Percentiles rank a stretch among this genome's conserved stretches.
Evolutionary conservation across 2,329 filamentous ascomycete genomes (phyloP).

Genomic region (Xylogone sp.): DNA sequence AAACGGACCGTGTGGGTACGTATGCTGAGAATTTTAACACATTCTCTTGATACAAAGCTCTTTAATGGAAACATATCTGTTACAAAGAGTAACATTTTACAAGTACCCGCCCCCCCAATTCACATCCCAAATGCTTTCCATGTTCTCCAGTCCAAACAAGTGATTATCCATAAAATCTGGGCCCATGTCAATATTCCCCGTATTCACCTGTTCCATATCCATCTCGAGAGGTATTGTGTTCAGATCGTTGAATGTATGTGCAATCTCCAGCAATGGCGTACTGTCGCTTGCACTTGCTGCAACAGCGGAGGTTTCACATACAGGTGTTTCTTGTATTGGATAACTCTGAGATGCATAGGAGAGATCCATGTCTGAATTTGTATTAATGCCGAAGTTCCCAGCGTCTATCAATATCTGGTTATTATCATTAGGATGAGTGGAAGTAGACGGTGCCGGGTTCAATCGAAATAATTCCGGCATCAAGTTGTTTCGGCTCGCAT

Average conservation of each 20-base stretch:
- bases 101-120: background rate
- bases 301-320: no score
- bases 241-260: background rate
- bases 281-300: background rate
- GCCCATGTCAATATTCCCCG: background rate
- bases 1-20: no score
- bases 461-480: slow-evolving; percentile 2
- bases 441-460: background rate
- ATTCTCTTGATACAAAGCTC: no score
- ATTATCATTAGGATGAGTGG: background rate
- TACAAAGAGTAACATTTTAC: no score
- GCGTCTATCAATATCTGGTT: background rate
- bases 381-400: no score
- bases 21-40: no score
- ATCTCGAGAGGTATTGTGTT: background rate
- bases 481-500: background rate
- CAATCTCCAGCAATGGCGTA: background rate
- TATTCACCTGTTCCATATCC: no score
- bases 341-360: no score
- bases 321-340: background rate
- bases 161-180: background rate
- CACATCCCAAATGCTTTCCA: background rate
- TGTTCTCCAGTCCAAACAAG: background rate
- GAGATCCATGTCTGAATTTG: no score
- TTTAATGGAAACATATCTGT: no score